Percentiles rank a stretch among this genome's conserved stretches.
Evolutionary conservation across 371 early-diverging fungal genomes (phyloP).

Genomic region (Rhizopus sp.): DNA sequence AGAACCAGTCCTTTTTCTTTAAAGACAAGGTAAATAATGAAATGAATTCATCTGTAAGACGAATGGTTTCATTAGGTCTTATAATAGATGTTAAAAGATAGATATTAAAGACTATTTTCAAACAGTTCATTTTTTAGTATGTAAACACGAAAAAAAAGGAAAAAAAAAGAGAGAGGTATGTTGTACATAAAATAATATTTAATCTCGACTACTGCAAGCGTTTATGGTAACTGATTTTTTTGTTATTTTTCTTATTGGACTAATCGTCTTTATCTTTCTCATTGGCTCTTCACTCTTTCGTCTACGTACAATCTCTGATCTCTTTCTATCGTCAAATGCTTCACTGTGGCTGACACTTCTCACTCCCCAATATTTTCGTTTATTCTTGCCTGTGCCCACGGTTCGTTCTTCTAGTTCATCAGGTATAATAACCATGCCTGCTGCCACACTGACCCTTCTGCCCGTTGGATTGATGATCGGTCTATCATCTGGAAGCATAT

Average conservation of each 20-base stretch:
- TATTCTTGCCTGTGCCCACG: slow-evolving; percentile 35
- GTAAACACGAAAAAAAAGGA: not conserved
- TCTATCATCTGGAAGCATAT: slow-evolving; percentile 35
- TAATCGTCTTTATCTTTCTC: not conserved
- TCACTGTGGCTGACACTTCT: slow-evolving; percentile 47
- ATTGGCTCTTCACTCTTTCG: slow-evolving; percentile 46
- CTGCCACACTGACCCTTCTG: slow-evolving; percentile 59
- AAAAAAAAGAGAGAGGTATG: not conserved
- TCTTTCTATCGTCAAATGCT: slow-evolving; percentile 6
- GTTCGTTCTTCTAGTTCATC: slow-evolving; percentile 51
- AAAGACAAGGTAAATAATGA: not conserved
- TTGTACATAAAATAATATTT: too few species aligned
- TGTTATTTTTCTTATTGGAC: not conserved
- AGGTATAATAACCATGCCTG: slow-evolving; percentile 56
- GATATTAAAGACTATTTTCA: too few species aligned
- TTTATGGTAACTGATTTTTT: not conserved
- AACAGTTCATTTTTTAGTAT: not conserved
- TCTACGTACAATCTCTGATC: slow-evolving; percentile 22
- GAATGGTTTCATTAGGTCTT: not conserved
- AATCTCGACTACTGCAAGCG: not conserved
- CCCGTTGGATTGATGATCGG: slow-evolving; percentile 47
- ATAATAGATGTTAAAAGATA: not conserved
- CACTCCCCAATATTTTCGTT: slow-evolving; percentile 43
- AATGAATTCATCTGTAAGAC: not conserved
- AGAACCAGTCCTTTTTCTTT: not conserved